Conservation (phyloP, 768 basidiomycete species). For the Hericium coralloides region DNA sequence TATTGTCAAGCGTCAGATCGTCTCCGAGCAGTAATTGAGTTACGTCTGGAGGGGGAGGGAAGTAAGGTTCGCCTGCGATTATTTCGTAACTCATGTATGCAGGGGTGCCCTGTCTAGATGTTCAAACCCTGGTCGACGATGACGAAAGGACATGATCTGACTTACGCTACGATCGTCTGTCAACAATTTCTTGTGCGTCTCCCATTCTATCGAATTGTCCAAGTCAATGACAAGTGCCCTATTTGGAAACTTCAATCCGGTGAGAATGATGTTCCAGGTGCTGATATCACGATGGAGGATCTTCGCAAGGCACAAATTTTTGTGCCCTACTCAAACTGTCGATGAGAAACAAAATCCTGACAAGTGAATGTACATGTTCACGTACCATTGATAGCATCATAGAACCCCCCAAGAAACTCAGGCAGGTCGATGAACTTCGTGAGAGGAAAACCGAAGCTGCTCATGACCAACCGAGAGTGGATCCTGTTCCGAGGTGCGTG, state of each 20-base stretch:
- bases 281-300: conserved; percentile 1
- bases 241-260: background rate
- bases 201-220: background rate
- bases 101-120: background rate
- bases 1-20: no score
- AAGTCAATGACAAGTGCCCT: background rate
- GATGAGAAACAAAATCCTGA: background rate
- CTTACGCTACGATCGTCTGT: background rate
- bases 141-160: background rate
- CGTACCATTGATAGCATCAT: background rate
- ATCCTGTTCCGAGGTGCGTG: background rate
- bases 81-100: conserved; percentile 1
- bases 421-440: background rate
- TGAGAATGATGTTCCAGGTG: background rate
- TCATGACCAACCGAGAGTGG: background rate
- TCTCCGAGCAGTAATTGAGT: no score
- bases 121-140: background rate
- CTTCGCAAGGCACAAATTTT: background rate
- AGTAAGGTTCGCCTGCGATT: background rate
- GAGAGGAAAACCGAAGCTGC: background rate
- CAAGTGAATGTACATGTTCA: background rate
- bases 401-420: background rate
- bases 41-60: no score
- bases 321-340: background rate
- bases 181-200: background rate